phyloP scores from a whole-genome alignment of 106 monocot genomes.

The Triglochin maritima region DNA sequence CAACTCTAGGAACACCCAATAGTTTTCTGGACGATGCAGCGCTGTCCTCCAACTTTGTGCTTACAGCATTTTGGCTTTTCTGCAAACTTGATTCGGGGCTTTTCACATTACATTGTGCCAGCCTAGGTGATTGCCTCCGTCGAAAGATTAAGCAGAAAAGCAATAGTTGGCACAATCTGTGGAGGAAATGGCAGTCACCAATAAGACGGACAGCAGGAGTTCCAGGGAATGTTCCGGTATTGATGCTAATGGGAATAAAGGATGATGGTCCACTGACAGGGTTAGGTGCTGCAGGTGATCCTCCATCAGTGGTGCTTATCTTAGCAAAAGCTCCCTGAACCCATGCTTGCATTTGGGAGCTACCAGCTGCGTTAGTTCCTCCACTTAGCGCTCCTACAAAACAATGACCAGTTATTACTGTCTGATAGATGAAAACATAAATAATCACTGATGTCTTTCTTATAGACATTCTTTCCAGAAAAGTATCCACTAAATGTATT shows the following conservation, averaged over 20 bases:
- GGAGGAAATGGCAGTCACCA: slow-evolving; percentile 98
- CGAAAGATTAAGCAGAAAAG: slow-evolving; percentile 92
- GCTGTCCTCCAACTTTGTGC: slow-evolving; percentile 57
- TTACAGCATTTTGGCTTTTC: slow-evolving; percentile 33
- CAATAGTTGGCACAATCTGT: slow-evolving; percentile 82
- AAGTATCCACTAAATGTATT: not conserved
- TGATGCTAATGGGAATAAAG: slow-evolving; percentile 94
- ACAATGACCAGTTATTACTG: not conserved
- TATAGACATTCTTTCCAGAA: not conserved
- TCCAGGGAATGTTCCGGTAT: slow-evolving; percentile 97
- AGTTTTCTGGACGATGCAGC: slow-evolving; percentile 18
- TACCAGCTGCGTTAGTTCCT: slow-evolving; percentile 46
- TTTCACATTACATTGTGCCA: no score
- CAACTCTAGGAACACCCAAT: slow-evolving; percentile 41
- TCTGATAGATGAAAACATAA: not conserved
- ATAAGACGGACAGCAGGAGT: slow-evolving; percentile 98
- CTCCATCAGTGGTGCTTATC: slow-evolving; percentile 75
- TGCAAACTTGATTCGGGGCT: slow-evolving; percentile 33
- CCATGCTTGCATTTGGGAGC: slow-evolving; percentile 96
- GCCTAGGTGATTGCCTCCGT: slow-evolving; percentile 42
- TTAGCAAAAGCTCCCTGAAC: slow-evolving; percentile 98
- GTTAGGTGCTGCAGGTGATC: slow-evolving; percentile 54
- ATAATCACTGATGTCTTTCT: not conserved
- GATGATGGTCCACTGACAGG: slow-evolving; percentile 49
- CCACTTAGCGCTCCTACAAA: slow-evolving; percentile 53